Conservation (phyloP, 306 rosid species). For the Dalbergia oliveri region DNA sequence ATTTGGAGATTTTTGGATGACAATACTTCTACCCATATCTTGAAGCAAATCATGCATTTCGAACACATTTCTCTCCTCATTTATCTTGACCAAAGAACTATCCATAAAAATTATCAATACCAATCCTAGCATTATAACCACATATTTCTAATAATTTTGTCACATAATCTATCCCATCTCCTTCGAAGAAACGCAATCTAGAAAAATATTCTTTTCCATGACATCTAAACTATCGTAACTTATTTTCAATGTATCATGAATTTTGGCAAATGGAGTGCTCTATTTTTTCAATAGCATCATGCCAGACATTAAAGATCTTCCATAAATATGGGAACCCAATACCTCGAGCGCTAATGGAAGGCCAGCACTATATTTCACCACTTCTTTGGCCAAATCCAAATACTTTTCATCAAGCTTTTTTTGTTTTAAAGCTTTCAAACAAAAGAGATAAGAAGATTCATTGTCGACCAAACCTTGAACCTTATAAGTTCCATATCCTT, state of each 20-base stretch:
- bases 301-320: not conserved
- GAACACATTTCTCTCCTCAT: too few species aligned
- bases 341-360: not conserved
- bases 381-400: not conserved
- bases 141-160: not conserved
- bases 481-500: not conserved
- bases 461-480: not conserved
- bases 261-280: not conserved
- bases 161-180: not conserved
- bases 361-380: not conserved
- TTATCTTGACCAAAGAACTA: not conserved
- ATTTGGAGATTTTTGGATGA: not conserved
- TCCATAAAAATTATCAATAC: not conserved
- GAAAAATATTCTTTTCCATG: not conserved
- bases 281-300: not conserved
- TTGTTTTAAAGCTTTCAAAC: not conserved
- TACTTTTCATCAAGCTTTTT: not conserved
- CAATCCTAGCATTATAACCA: not conserved
- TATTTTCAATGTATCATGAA: not conserved
- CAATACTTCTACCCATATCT: not conserved
- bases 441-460: not conserved
- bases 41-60: not conserved
- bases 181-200: not conserved
- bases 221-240: not conserved
- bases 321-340: not conserved